Base-by-base conservation (phyloP, 371 early-diverging fungal genomes). In the Zopfochytrium polystomum region DNA sequence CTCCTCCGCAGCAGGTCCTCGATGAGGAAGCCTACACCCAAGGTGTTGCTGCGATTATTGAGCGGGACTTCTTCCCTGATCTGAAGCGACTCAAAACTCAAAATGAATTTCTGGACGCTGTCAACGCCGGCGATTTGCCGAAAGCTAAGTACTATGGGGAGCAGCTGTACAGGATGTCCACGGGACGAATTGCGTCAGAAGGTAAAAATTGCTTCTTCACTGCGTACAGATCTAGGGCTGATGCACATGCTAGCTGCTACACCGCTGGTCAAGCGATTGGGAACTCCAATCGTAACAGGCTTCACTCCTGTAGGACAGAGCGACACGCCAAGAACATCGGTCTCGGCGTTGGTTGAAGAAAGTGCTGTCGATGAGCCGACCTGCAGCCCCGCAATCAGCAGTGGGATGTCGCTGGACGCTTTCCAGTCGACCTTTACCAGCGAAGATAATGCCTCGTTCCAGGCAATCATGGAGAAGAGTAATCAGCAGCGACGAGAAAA, bases 361-460 rank as follows among this genome's bases (percentile, higher is more conserved):
- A 32, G 52, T 29, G 44, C 63, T 27, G 32, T 22, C 30, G 30
- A 55, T 46, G 57, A 63, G 20, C 55, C 55, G 32, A 9, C 9
- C 33, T 26, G 5, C 32, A 33, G 44, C n/a, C 43, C 54, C 35
- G 46, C 3, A 13, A 33, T 32, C 22, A 52, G 59, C 29, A 64
- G 52, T 9, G 50, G 29, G 26, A 43, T 64, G 31, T 71, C 77
- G 2, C 71, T 86, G 20, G 91, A 90, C 58, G 80, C 80, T 44
- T 92, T 90, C 61, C 90, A 87, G 67, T 60, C 83, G 1, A 66
- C 73, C n/a, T 90, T 89, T 67, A 91, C 91, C 4, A 84, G 84
- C 63, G 91, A 92, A 65, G 92, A 92, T 68, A 90, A 92, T 70
- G 86, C 89, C 11, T 88, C 90, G 2, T 92, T 92, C 68, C 60